Percentiles rank a stretch among this genome's conserved stretches.
These are phyloP conservation scores for Lasiosphaeris hirsuta DNA, from an alignment of 495 filamentous ascomycete genomes.

Conservation along the genomic window DNA sequence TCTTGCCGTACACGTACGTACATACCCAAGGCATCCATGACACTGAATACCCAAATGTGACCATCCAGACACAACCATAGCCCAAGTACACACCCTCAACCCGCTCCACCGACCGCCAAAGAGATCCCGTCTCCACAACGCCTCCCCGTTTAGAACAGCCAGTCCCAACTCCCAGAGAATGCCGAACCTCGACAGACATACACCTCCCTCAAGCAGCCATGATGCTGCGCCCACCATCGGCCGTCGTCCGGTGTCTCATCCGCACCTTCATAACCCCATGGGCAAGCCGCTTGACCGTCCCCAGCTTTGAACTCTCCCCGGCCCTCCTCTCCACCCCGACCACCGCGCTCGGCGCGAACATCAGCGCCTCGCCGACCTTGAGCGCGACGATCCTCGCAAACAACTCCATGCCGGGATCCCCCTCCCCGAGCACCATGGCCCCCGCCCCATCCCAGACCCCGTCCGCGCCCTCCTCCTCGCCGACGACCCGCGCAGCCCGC, in stretches of 20 bases:
- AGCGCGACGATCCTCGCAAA: slow-evolving; percentile 58
- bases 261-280: slow-evolving; percentile 49
- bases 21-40: too few relatives aligned
- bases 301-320: not conserved
- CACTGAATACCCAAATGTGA: too few relatives aligned
- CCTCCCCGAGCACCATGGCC: slow-evolving; percentile 19
- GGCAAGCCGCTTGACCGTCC: slow-evolving; percentile 37
- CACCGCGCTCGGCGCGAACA: slow-evolving; percentile 63
- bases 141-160: too few relatives aligned
- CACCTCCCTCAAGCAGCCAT: slow-evolving; percentile 33
- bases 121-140: too few relatives aligned
- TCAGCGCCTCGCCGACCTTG: slow-evolving; percentile 58
- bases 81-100: too few relatives aligned
- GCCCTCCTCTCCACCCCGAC: slow-evolving; percentile 35
- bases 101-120: too few relatives aligned
- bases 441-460: slow-evolving; percentile 6
- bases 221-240: slow-evolving; percentile 57
- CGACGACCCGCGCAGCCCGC: not conserved
- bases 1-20: too few relatives aligned
- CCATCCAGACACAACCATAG: too few relatives aligned
- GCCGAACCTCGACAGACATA: too few relatives aligned
- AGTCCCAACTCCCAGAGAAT: too few relatives aligned
- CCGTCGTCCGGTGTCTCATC: slow-evolving; percentile 51
- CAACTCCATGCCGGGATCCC: slow-evolving; percentile 36
- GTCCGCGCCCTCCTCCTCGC: slow-evolving; percentile 6